phyloP scores from a whole-genome alignment of 2,329 filamentous ascomycete species.

The Talaromyces sp. region DNA sequence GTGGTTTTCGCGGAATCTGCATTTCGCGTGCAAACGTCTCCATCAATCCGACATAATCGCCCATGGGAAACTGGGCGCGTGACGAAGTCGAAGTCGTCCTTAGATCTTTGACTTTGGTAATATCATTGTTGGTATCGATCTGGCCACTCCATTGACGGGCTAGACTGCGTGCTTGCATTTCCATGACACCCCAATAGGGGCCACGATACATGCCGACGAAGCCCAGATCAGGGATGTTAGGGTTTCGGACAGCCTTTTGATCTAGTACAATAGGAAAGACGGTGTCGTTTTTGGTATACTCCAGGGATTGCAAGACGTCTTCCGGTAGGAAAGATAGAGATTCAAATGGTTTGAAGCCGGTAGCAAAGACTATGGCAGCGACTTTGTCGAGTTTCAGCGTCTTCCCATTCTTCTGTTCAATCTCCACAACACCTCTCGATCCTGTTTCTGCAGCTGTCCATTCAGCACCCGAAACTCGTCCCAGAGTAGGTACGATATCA shows the following conservation, averaged over 20 bases:
- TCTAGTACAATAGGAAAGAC: conserved; percentile 66
- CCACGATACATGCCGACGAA: conserved; percentile 84
- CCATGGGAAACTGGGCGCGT: conserved; percentile 72
- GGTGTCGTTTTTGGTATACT: conserved; percentile 55
- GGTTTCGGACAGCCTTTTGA: conserved; percentile 64
- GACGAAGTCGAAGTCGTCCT: neutral
- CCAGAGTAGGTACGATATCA: conserved; percentile 25
- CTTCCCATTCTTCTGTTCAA: conserved; percentile 28
- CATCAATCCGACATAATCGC: conserved; percentile 75
- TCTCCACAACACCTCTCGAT: conserved; percentile 2
- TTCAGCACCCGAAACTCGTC: neutral
- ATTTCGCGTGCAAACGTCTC: conserved; percentile 65
- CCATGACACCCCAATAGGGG: conserved; percentile 83
- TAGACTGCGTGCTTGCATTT: conserved; percentile 76
- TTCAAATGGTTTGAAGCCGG: conserved; percentile 66
- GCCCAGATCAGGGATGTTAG: conserved; percentile 62
- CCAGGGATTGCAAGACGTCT: conserved; percentile 56
- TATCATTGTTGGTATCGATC: conserved; percentile 26
- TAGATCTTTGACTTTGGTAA: conserved; percentile 23
- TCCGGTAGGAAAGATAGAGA: conserved; percentile 65
- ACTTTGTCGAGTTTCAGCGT: conserved; percentile 55
- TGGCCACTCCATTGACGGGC: conserved; percentile 57
- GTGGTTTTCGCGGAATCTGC: conserved; percentile 45
- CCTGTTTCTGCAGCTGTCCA: neutral
- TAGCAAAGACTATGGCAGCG: conserved; percentile 69